Evolutionary conservation across 768 basidiomycete genomes (phyloP), one percentile per base, ranked within the genome.

Genomic region (Punctularia strigosozonata): DNA sequence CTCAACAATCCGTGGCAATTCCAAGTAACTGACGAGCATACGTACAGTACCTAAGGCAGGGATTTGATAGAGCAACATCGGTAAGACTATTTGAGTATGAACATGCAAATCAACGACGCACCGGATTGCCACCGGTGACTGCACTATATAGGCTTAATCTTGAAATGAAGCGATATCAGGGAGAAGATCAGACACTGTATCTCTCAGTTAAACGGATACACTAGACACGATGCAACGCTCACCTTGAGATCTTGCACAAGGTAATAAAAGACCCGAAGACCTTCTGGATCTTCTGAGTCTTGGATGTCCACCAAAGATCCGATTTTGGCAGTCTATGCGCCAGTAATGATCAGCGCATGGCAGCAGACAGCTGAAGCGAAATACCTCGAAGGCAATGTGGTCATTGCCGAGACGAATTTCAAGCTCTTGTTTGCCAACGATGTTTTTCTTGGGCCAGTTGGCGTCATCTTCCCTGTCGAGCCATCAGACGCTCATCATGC

Each of bases 401-500:
- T 95, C 88, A 50, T 80, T 90, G 24, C 91, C 92, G 36, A 95
- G 57, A 37, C 90, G 77, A 42, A 98, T 88, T 61, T 99, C 95
- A 26, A 99, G 72, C 60, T 98, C 94, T 58, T 99, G 95, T 63
- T 94, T 91, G 34, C 95, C 95, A 20, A 97, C 91, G 22, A 97
- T 91, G 58, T 94, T 94, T 68, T 95, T 97, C 65, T 97, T 95
- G 4, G 95, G 95, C 95, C 95, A 99, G 52, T 89, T 86, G 1
- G 80, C 73, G 63, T 99, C 95, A 56, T 99, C 95, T 73, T 99
- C 95, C 66, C 92, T 98, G 62, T 18, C 20, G 18, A 8, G n/a
- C 14, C 34, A 19, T 25, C 13, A 30, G 3, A n/a, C 24, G 4
- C 32, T 10, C 5, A 21, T 6, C 14, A 25, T 17, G 20, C 18